Conservation (phyloP, 306 rosid genomes). For the Phaseolus lunatus region DNA sequence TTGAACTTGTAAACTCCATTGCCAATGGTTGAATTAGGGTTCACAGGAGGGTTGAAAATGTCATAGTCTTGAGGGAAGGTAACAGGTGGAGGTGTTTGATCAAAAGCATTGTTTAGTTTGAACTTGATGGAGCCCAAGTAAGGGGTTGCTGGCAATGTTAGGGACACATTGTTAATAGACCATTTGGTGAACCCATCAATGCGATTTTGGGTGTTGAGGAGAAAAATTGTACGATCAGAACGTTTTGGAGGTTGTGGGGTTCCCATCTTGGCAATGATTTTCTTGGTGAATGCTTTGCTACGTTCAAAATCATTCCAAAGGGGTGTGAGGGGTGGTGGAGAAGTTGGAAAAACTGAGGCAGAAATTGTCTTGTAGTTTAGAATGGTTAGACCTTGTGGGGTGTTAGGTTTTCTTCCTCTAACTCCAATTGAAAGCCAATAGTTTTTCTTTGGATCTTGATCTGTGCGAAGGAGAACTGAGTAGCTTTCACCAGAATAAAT, state of each 20-base stretch:
- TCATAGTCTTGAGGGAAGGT: slow-evolving; percentile 52
- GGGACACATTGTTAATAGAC: slow-evolving; percentile 79
- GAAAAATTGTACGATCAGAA: slow-evolving; percentile 55
- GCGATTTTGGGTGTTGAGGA: slow-evolving; percentile 81
- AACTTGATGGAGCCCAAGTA: slow-evolving; percentile 61
- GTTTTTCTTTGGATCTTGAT: slow-evolving; percentile 72
- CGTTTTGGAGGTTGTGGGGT: slow-evolving; percentile 64
- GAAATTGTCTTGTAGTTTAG: slow-evolving; percentile 66
- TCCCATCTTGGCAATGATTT: slow-evolving; percentile 64
- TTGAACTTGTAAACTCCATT: slow-evolving; percentile 61
- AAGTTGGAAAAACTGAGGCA: slow-evolving; percentile 63
- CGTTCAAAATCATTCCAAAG: slow-evolving; percentile 65
- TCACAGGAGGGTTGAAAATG: slow-evolving; percentile 53
- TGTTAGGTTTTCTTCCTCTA: slow-evolving; percentile 65
- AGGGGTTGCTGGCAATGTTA: slow-evolving; percentile 70
- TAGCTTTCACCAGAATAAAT: slow-evolving; percentile 88
- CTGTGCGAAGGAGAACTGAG: slow-evolving; percentile 70
- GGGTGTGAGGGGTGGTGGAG: slow-evolving; percentile 73
- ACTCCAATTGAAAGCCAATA: slow-evolving; percentile 81
- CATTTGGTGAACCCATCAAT: slow-evolving; percentile 67
- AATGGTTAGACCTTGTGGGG: slow-evolving; percentile 68
- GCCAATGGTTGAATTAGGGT: slow-evolving; percentile 52
- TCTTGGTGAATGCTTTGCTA: slow-evolving; percentile 67
- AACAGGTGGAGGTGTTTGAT: slow-evolving; percentile 53
- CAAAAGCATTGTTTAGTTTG: slow-evolving; percentile 44